Percentiles rank a stretch among this genome's conserved stretches.
phyloP scores from a whole-genome alignment of 768 basidiomycete species.

The Atractiella rhizophila region DNA sequence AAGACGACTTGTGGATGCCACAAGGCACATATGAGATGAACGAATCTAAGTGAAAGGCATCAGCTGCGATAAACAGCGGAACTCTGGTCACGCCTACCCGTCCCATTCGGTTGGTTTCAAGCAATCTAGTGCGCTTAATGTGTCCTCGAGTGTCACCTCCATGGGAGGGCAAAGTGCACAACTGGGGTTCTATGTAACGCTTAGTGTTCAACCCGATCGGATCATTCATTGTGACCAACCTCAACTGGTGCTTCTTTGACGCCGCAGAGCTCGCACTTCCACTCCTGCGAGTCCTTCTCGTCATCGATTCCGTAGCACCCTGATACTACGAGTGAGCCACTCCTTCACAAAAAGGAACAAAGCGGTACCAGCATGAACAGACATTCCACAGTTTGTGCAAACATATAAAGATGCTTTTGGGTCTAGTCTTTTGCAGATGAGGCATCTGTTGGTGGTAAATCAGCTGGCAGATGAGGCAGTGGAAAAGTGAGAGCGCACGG shows the following conservation, averaged over 20 bases:
- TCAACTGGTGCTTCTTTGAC: background rate
- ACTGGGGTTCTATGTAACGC: background rate
- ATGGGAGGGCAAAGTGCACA: slow-evolving; percentile 2
- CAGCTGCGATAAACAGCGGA: no score
- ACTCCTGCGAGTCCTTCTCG: slow-evolving; percentile 6
- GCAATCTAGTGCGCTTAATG: slow-evolving; percentile 9
- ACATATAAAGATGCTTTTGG: slow-evolving; percentile 8
- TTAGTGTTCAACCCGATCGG: background rate
- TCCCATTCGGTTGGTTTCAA: slow-evolving; percentile 13
- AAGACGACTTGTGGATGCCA: slow-evolving; percentile 67
- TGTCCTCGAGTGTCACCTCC: background rate
- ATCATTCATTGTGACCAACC: background rate
- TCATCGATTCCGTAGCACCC: slow-evolving; percentile 15
- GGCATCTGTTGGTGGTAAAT: slow-evolving; percentile 6
- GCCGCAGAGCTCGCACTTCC: slow-evolving; percentile 16
- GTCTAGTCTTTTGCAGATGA: slow-evolving; percentile 12
- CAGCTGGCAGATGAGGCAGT: slow-evolving; percentile 2
- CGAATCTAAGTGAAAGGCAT: slow-evolving; percentile 16
- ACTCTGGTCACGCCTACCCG: slow-evolving; percentile 3
- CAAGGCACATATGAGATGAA: slow-evolving; percentile 65
- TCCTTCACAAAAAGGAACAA: no score
- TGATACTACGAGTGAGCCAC: no score
- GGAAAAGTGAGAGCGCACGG: background rate
- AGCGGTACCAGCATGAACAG: slow-evolving; percentile 5
- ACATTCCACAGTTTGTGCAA: slow-evolving; percentile 7